Conservation (phyloP, 1,284 basidiomycete species). For the Cutaneotrichosporon dermatis region DNA sequence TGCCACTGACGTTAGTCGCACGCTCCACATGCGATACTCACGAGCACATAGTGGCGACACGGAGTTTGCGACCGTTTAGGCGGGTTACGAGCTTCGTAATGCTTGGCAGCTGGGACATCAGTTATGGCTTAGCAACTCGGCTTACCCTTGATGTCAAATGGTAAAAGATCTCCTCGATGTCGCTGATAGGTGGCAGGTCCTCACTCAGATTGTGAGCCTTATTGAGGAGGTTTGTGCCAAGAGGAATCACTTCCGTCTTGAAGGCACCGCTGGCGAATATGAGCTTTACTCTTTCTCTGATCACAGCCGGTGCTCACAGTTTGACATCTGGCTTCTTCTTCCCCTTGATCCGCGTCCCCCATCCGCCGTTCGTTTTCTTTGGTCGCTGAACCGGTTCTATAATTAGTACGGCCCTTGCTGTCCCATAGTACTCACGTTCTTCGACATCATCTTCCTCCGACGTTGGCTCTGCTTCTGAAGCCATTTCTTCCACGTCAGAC, state of each 20-base stretch:
- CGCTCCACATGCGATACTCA: slow-evolving; percentile 20
- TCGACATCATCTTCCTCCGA: slow-evolving; percentile 8
- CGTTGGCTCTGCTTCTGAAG: too few species aligned
- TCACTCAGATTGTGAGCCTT: slow-evolving; percentile 31
- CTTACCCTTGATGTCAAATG: slow-evolving; percentile 57
- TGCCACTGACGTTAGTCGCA: slow-evolving; percentile 60
- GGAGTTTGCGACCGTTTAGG: slow-evolving; percentile 74
- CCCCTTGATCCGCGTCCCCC: slow-evolving; percentile 24
- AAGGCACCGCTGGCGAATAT: slow-evolving; percentile 21
- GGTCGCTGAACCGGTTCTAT: neutral
- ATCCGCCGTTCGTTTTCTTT: slow-evolving; percentile 33
- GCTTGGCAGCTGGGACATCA: slow-evolving; percentile 2
- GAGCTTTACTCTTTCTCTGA: neutral
- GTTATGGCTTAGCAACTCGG: neutral
- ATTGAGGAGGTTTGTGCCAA: slow-evolving; percentile 16
- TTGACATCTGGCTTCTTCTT: slow-evolving; percentile 30
- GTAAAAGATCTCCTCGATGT: slow-evolving; percentile 76
- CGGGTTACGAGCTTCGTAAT: slow-evolving; percentile 59
- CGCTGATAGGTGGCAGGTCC: slow-evolving; percentile 67
- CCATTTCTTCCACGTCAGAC: slow-evolving; percentile 15
- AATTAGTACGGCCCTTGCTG: neutral
- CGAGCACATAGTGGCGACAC: slow-evolving; percentile 90
- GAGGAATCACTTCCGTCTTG: slow-evolving; percentile 30
- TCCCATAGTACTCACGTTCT: neutral
- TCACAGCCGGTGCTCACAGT: slow-evolving; percentile 20